A percentile compares a stretch with the other conserved stretches of the same genome.
Conservation (phyloP, 2,329 filamentous ascomycete genomes). For the Exserohilum turcica region DNA sequence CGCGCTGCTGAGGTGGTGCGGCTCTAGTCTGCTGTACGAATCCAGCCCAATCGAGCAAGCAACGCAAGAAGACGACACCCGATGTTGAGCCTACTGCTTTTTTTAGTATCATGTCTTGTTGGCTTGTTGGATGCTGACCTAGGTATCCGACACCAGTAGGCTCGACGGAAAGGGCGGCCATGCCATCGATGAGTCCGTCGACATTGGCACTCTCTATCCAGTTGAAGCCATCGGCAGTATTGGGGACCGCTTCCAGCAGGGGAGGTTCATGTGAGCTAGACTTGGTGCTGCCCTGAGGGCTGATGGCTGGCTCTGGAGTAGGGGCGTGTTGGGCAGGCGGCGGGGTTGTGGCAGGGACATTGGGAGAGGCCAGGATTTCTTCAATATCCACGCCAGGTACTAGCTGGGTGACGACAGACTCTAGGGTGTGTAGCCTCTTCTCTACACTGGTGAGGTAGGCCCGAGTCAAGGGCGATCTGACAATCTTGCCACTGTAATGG, state of each 20-base stretch:
- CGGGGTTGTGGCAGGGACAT: conserved; percentile 13
- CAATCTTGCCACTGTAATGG: conserved; percentile 32
- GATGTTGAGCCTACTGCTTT: conserved; percentile 28
- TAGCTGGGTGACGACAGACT: conserved; percentile 25
- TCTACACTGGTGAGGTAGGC: conserved; percentile 32
- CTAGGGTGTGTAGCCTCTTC: conserved; percentile 26
- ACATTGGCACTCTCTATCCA: conserved; percentile 30
- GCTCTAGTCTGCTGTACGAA: conserved; percentile 31
- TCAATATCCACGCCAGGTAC: conserved; percentile 30
- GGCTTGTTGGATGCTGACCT: conserved; percentile 10
- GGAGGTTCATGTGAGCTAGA: conserved; percentile 21
- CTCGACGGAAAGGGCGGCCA: conserved; percentile 35
- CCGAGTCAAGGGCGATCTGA: conserved; percentile 33
- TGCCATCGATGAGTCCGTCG: conserved; percentile 32
- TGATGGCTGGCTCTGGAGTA: conserved; percentile 19
- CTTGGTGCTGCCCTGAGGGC: conserved; percentile 17
- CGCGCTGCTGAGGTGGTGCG: conserved; percentile 15
- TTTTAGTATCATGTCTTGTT: conserved; percentile 3
- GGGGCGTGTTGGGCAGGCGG: conserved; percentile 7
- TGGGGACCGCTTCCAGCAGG: conserved; percentile 33
- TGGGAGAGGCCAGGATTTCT: conserved; percentile 23
- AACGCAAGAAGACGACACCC: conserved; percentile 32
- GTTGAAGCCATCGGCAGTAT: conserved; percentile 31
- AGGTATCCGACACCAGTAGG: conserved; percentile 35
- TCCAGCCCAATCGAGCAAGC: conserved; percentile 33